phyloP scores from a whole-genome alignment of 371 early-diverging fungal genomes.

The Saksenaea vasiformis region DNA sequence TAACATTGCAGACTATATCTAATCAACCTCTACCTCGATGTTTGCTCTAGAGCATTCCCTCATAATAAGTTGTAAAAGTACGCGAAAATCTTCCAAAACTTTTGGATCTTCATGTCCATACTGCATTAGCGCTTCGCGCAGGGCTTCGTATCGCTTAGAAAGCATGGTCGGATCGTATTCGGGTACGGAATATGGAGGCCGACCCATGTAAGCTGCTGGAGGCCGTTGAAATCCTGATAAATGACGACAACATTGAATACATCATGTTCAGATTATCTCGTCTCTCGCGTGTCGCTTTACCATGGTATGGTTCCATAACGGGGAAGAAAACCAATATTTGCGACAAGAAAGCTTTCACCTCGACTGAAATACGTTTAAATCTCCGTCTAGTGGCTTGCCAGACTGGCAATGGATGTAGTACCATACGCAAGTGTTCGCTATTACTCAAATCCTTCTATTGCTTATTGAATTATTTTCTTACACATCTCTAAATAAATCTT shows the following conservation, averaged over 20 bases:
- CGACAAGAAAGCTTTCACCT: not conserved
- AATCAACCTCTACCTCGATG: constrained; percentile 49
- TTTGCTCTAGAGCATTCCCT: constrained; percentile 63
- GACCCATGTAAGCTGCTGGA: not conserved
- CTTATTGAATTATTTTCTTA: too few relatives aligned
- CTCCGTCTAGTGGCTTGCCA: not conserved
- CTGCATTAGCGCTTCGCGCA: not conserved
- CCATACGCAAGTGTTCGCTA: too few relatives aligned
- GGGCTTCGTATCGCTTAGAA: not conserved
- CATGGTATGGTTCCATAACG: not conserved
- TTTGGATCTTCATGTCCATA: constrained; percentile 9
- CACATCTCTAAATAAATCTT: too few relatives aligned
- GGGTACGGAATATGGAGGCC: not conserved
- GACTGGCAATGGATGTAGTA: too few relatives aligned
- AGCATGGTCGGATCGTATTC: constrained; percentile 1
- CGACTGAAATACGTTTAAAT: not conserved
- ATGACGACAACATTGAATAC: not conserved
- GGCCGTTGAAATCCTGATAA: not conserved
- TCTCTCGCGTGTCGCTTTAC: not conserved
- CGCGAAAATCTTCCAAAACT: constrained; percentile 39
- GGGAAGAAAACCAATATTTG: not conserved
- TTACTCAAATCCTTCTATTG: too few relatives aligned
- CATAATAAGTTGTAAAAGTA: constrained; percentile 53
- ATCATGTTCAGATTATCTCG: not conserved
- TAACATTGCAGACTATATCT: not conserved